Percentiles rank a stretch among this genome's conserved stretches.
These are phyloP conservation scores for Colletotrichum euphorbiae DNA, from an alignment of 2,329 filamentous ascomycete genomes.

Conservation along the genomic window DNA sequence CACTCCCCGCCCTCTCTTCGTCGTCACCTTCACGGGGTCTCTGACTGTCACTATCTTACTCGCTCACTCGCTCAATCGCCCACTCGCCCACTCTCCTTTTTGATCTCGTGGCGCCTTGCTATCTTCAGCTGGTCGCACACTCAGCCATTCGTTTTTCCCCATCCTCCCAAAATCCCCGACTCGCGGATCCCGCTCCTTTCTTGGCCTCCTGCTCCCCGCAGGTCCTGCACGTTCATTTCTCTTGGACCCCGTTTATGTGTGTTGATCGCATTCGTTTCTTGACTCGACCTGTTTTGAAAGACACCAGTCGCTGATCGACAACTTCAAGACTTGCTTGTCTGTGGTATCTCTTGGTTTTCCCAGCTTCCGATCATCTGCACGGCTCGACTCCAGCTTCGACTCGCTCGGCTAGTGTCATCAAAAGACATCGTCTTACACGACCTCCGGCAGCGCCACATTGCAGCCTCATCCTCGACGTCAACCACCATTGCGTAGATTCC, in stretches of 20 bases:
- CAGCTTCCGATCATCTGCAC: constrained; percentile 2
- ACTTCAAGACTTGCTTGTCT: not conserved
- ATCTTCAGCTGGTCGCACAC: constrained; percentile 23
- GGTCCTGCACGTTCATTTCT: constrained; percentile 33
- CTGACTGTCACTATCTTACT: constrained; percentile 33
- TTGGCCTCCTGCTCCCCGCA: constrained; percentile 29
- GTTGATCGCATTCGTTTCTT: constrained; percentile 41
- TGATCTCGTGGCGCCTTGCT: constrained; percentile 16
- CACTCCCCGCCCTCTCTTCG: constrained; percentile 22
- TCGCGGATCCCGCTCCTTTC: constrained; percentile 33
- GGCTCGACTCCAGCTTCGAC: not conserved
- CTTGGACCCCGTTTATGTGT: constrained; percentile 32
- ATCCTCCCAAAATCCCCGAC: constrained; percentile 12
- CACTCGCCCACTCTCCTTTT: constrained; percentile 14
- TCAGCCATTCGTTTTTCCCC: constrained; percentile 36
- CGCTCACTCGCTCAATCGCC: constrained; percentile 15
- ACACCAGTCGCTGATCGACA: constrained; percentile 14
- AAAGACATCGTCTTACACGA: constrained; percentile 33
- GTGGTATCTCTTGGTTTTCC: constrained; percentile 6
- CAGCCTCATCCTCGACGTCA: constrained; percentile 6
- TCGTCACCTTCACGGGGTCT: constrained; percentile 37
- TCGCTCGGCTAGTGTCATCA: constrained; percentile 10
- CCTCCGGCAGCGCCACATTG: constrained; percentile 9
- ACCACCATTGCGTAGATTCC: not conserved
- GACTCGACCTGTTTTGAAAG: constrained; percentile 16